Evolutionary conservation across 202 grass and related monocot genomes (phyloP).

Genomic region (Dendrocalamus latiflorus): DNA sequence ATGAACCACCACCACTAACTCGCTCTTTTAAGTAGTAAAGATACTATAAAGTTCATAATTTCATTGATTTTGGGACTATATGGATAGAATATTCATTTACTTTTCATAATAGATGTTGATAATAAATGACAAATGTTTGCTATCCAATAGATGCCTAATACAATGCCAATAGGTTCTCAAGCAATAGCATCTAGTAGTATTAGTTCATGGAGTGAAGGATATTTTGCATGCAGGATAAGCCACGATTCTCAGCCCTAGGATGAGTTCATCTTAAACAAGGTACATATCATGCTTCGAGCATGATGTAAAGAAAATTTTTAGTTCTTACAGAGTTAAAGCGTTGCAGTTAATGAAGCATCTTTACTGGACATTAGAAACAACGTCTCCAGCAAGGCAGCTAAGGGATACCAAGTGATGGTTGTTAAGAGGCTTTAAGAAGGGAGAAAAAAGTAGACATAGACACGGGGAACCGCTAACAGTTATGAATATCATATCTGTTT

Average conservation of each 20-base stretch:
- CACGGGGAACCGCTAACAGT: neutral
- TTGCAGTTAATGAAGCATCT: neutral
- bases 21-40: too few relatives aligned
- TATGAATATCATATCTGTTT: neutral
- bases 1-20: too few relatives aligned
- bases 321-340: neutral
- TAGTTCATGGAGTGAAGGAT: neutral
- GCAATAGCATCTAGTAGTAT: neutral
- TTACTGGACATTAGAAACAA: neutral
- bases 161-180: neutral
- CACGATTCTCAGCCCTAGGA: neutral
- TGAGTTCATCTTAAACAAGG: neutral
- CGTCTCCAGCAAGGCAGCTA: neutral
- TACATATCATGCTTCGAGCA: slow-evolving; percentile 5
- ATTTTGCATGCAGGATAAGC: neutral
- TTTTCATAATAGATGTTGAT: slow-evolving; percentile 17
- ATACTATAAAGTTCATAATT: neutral
- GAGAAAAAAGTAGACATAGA: neutral
- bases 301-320: neutral
- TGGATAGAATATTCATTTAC: neutral
- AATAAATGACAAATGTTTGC: neutral
- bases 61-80: neutral
- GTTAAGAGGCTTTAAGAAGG: slow-evolving; percentile 1
- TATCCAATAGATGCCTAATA: neutral
- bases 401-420: neutral